Evolutionary conservation across 1,284 basidiomycete genomes (phyloP).

Genomic region (Cryptococcus hybrid): DNA sequence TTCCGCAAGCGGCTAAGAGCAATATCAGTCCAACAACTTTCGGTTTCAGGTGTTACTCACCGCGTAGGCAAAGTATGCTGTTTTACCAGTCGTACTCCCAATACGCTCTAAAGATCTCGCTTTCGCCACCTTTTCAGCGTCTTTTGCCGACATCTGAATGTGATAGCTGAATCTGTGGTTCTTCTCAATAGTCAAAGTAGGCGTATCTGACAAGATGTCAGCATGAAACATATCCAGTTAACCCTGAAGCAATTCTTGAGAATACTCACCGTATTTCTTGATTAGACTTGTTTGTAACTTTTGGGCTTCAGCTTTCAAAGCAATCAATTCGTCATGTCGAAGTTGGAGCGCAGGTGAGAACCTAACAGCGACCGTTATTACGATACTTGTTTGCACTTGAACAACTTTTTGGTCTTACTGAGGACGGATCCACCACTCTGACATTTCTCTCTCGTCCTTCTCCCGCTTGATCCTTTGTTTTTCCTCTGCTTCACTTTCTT

Average conservation of each 20-base stretch:
- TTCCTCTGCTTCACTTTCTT: constrained; percentile 15
- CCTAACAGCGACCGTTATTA: constrained; percentile 50
- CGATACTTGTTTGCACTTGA: not conserved
- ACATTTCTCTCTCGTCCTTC: constrained; percentile 30
- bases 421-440: constrained; percentile 65
- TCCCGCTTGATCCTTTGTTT: constrained; percentile 20
- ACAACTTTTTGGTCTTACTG: constrained; percentile 54
- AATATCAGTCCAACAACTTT: not conserved
- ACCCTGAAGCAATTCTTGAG: no score
- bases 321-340: constrained; percentile 55
- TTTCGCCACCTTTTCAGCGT: constrained; percentile 52
- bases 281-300: constrained; percentile 31
- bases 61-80: constrained; percentile 63
- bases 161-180: constrained; percentile 68
- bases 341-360: constrained; percentile 62
- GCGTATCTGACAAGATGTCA: constrained; percentile 55
- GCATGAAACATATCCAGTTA: no score
- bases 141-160: constrained; percentile 59
- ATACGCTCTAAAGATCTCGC: constrained; percentile 27
- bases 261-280: constrained; percentile 56
- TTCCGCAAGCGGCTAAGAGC: constrained; percentile 52
- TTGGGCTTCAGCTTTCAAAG: constrained; percentile 20
- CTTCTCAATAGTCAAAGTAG: constrained; percentile 68
- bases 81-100: constrained; percentile 29
- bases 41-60: constrained; percentile 49